Evolutionary conservation across 2,329 filamentous ascomycete species (phyloP).

Genomic region (Purpureocillium lavendulum): DNA sequence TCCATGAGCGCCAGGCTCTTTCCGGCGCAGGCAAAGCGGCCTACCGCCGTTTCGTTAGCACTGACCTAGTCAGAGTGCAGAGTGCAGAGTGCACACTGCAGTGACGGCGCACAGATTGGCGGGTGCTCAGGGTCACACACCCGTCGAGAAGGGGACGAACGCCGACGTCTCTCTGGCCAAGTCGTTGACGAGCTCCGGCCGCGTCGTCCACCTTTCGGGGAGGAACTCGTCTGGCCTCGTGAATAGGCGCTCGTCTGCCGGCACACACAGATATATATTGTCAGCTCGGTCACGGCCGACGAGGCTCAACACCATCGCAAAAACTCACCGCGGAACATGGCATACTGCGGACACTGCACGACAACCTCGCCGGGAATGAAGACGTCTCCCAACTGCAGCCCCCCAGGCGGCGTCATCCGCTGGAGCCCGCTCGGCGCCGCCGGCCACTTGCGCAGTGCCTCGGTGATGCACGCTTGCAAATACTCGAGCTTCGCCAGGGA

Average conservation of each 20-base stretch:
- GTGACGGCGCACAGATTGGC: no score
- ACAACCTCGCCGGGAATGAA: conserved; percentile 28
- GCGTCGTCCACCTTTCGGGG: conserved; percentile 25
- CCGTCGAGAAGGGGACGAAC: conserved; percentile 17
- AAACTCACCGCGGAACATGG: conserved; percentile 6
- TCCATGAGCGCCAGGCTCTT: conserved; percentile 27
- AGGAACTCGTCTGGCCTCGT: conserved; percentile 16
- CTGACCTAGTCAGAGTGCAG: no score
- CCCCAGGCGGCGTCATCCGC: conserved; percentile 27
- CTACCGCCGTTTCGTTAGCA: no score
- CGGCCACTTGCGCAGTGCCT: conserved; percentile 28
- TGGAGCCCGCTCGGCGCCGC: conserved; percentile 24
- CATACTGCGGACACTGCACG: conserved; percentile 14
- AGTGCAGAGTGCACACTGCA: no score
- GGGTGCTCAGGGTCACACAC: no score
- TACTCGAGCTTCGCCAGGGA: conserved; percentile 15
- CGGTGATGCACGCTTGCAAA: conserved; percentile 29
- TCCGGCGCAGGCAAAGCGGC: conserved; percentile 24
- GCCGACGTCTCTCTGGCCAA: conserved; percentile 4
- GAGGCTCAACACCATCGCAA: no score
- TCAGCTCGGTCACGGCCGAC: no score
- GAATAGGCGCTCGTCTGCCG: conserved; percentile 11
- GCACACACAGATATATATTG: not conserved
- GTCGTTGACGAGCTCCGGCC: conserved; percentile 16
- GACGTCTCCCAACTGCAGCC: conserved; percentile 19